phyloP scores from a whole-genome alignment of 495 filamentous ascomycete genomes.

The Echria macrotheca region DNA sequence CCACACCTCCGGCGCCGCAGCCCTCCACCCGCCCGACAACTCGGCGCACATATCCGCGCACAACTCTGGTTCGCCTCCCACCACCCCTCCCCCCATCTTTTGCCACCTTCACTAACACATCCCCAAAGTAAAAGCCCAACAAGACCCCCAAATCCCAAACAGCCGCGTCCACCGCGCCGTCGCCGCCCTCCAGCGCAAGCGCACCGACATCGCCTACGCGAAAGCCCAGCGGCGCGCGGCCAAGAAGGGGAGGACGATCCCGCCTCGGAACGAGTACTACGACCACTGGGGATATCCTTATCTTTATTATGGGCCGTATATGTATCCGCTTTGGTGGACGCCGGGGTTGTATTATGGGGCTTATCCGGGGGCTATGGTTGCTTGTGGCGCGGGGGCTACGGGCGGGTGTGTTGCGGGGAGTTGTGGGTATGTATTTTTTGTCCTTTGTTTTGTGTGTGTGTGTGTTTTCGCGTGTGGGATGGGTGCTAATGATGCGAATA shows the following conservation, averaged over 20 bases:
- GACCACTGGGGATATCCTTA: slow-evolving; percentile 51
- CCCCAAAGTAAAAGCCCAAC: slow-evolving; percentile 28
- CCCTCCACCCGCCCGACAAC: slow-evolving; percentile 49
- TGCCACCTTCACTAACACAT: no score
- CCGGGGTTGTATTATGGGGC: slow-evolving; percentile 24
- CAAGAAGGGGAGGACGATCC: slow-evolving; percentile 51
- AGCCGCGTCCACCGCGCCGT: slow-evolving; percentile 46
- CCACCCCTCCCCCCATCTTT: no score
- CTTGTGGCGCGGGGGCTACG: slow-evolving; percentile 12
- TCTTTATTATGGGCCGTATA: slow-evolving; percentile 32
- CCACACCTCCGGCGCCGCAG: slow-evolving; percentile 47
- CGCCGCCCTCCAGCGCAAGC: slow-evolving; percentile 36
- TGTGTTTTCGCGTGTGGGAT: no score
- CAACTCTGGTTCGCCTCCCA: no score
- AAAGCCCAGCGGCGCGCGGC: slow-evolving; percentile 56
- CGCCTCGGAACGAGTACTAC: slow-evolving; percentile 47
- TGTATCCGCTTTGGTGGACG: slow-evolving; percentile 31
- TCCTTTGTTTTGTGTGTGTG: no score
- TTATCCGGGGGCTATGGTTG: slow-evolving; percentile 35
- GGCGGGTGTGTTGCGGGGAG: slow-evolving; percentile 19
- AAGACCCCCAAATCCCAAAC: slow-evolving; percentile 38
- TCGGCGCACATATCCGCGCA: slow-evolving; percentile 71
- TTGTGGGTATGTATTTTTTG: no score
- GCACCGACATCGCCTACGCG: slow-evolving; percentile 57
- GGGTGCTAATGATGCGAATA: no score